Conservation (phyloP, 202 grass and related monocot species). For the Zoysia matrella region DNA sequence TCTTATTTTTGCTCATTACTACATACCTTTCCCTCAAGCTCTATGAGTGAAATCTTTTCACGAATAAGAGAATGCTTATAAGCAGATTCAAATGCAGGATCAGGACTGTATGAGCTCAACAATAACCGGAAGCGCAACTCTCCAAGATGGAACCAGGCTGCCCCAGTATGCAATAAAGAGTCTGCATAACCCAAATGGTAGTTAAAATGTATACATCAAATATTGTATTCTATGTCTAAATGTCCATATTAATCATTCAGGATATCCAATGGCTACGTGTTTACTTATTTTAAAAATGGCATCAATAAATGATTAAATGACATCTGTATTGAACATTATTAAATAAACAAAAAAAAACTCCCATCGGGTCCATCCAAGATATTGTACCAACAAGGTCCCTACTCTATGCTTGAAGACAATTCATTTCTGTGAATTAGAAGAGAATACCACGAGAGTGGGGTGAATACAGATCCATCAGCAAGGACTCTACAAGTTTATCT, state of each 20-base stretch:
- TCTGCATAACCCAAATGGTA: slow-evolving; percentile 51
- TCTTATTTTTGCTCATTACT: neutral
- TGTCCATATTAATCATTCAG: slow-evolving; percentile 4
- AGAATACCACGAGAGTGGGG: slow-evolving; percentile 40
- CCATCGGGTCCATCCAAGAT: neutral
- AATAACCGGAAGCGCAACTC: slow-evolving; percentile 77
- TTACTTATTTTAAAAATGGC: neutral
- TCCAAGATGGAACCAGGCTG: slow-evolving; percentile 91
- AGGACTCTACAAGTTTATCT: slow-evolving; percentile 63
- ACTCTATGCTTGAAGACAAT: neutral
- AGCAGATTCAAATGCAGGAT: slow-evolving; percentile 71
- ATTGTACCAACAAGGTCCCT: neutral
- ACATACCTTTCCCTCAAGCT: slow-evolving; percentile 77
- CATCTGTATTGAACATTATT: neutral
- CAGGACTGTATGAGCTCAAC: slow-evolving; percentile 76
- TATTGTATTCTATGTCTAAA: slow-evolving; percentile 12
- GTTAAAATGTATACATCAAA: slow-evolving; percentile 10
- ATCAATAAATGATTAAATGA: slow-evolving; percentile 17
- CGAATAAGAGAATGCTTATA: slow-evolving; percentile 73
- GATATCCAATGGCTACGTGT: neutral
- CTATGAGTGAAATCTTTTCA: slow-evolving; percentile 70
- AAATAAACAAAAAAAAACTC: slow-evolving; percentile 1
- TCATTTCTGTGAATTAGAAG: slow-evolving; percentile 16
- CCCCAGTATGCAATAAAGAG: slow-evolving; percentile 74
- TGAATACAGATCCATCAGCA: slow-evolving; percentile 75